phyloP scores from a whole-genome alignment of 208 protist species.

The Leishmania gerbilli region DNA sequence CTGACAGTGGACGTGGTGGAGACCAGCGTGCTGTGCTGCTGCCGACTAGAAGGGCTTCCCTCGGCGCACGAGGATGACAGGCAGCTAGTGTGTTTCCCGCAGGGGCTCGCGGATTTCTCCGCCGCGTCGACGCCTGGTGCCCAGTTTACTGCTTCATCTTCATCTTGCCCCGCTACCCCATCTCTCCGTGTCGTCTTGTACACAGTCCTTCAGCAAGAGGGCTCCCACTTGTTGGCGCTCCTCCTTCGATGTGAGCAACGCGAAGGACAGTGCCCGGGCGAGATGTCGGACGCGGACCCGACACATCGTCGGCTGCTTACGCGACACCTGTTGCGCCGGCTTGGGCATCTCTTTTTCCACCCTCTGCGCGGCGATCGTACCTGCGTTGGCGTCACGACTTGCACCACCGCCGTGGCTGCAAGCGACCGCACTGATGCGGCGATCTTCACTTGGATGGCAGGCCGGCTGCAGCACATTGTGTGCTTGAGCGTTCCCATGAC shows the following conservation, averaged over 20 bases:
- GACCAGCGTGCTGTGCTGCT: constrained; percentile 1
- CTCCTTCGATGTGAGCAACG: constrained; percentile 7
- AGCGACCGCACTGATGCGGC: constrained; percentile 15
- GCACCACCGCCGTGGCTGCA: not conserved
- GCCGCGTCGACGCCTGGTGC: not conserved
- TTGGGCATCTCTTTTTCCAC: constrained; percentile 20
- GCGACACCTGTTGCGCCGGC: constrained; percentile 17
- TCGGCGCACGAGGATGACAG: not conserved
- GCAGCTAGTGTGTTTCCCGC: not conserved
- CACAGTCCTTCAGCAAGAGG: constrained; percentile 16
- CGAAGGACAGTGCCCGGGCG: not conserved
- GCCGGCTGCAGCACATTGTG: not conserved
- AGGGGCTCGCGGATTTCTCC: not conserved
- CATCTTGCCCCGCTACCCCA: not conserved
- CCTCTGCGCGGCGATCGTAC: not conserved
- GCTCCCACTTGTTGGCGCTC: constrained; percentile 19
- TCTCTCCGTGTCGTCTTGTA: not conserved
- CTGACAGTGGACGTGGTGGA: constrained; percentile 4
- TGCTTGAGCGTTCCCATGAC: not conserved
- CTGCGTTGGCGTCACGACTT: not conserved
- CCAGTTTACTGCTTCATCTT: not conserved
- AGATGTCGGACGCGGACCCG: not conserved
- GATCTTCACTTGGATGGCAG: constrained; percentile 21
- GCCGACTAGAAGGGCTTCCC: not conserved
- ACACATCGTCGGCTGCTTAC: constrained; percentile 14